Evolutionary conservation across 495 filamentous ascomycete species (phyloP), one percentile per base, ranked within the genome.

Genomic region (Collariella sp.): DNA sequence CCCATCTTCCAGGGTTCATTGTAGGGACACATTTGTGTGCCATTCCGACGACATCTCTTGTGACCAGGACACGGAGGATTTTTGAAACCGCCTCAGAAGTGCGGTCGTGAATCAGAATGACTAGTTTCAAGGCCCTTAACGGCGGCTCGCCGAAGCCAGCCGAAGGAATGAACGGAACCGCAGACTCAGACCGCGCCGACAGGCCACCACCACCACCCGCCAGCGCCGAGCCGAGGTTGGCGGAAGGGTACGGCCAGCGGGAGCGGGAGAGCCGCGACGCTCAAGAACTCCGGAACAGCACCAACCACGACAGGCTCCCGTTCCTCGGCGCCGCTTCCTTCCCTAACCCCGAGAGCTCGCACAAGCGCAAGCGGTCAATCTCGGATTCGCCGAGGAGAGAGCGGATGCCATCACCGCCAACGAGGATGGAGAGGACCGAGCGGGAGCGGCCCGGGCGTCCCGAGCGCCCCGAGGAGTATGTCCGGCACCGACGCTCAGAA

Each of bases 361-460:
- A 79, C 57, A 81, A 81, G 62, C 75, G 78, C 55, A 81, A 80
- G 62, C 70, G 78, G 39, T 77, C 76, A 40, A 59, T 65, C 12
- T 77, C 76, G 31, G 62, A 70, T 40, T 76, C 74, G 22, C 66
- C 62, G 24, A 56, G 66, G 61, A 62, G 66, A 58, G 67, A 66
- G 31, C 60, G 55, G 33, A 55, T 49, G 13, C 59, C 57, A 44
- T 72, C 62, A 44, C 61, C 57, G 2, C 56, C 58, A 3, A 36
- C 29, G n/a, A 56, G 61, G 40, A 42, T 46, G 10, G 65, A 61
- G 22, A 58, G 50, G 23, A 15, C 35, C 3, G 58, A 61, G 13
- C 19, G 58, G 20, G 55, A 58, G 33, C 43, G 50, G 1, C 22
- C 36, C 2, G 55, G 53, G 12, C 44, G 50, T 33, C n/a, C 26